Percentiles rank a stretch among this genome's conserved stretches.
These are phyloP conservation scores for Basipetospora chlamydospora DNA, from an alignment of 2,329 filamentous ascomycete genomes.

Conservation along the genomic window DNA sequence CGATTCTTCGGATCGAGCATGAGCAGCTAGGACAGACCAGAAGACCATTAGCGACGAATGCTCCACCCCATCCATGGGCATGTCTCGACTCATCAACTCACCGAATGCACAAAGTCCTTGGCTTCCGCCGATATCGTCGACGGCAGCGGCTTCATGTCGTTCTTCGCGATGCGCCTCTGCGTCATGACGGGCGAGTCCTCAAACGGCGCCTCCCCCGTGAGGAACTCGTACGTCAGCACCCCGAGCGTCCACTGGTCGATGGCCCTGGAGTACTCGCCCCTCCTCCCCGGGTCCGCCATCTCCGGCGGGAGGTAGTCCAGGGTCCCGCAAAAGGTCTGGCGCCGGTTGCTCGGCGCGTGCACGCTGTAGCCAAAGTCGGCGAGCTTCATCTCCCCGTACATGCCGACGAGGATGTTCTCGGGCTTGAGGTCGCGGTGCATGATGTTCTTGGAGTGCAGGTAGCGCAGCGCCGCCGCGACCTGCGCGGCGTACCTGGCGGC, in stretches of 20 bases:
- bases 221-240: constrained; percentile 7
- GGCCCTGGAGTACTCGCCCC: background rate
- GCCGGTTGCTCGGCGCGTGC: constrained; percentile 5
- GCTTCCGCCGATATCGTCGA: background rate
- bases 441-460: constrained; percentile 80
- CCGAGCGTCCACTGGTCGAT: constrained; percentile 7
- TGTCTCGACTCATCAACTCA: background rate
- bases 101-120: constrained; percentile 3
- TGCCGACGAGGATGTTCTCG: constrained; percentile 11
- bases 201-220: constrained; percentile 7
- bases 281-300: constrained; percentile 1
- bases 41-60: background rate
- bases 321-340: constrained; percentile 5
- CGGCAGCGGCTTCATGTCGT: constrained; percentile 5
- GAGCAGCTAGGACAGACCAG: background rate
- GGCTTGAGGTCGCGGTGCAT: too few relatives aligned
- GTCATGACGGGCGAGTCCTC: constrained; percentile 6
- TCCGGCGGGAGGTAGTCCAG: constrained; percentile 7
- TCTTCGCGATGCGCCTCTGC: constrained; percentile 5
- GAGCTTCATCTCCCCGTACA: constrained; percentile 11
- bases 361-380: constrained; percentile 12
- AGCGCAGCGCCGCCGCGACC: constrained; percentile 72
- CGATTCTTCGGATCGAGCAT: constrained; percentile 1
- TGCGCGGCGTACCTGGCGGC: constrained; percentile 77
- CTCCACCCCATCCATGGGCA: background rate